Base-by-base conservation (phyloP, 306 rosid species). In the Pyrus communis region DNA sequence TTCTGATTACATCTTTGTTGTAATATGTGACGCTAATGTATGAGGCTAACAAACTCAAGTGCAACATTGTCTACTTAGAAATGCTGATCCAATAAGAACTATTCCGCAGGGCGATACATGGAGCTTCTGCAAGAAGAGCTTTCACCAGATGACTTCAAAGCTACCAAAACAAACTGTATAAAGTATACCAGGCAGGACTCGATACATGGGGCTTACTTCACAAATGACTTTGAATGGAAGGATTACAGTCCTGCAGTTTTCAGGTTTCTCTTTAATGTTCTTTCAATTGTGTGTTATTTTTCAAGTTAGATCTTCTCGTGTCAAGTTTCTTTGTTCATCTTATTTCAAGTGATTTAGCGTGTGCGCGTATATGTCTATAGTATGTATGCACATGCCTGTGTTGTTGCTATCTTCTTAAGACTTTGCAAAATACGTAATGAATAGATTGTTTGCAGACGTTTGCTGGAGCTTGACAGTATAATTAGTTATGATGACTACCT, bases 161-260 rank as follows among this genome's bases (percentile, higher is more conserved):
- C 75, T 42, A 46, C 65, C 18, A 80, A 68, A 74, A 77, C 51
- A 38, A 71, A 68, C 70, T 72, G 54, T 69, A 75, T 82, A 63
- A 76, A 35, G 57, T 74, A 22, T 55, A 67, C 81, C 49, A 79
- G 55, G 68, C 35, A 66, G 60, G 69, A 49, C 28, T 28, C 12
- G 30, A 21, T 54, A 9, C 77, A 62, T 25, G n/a, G 59, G 71
- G 60, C 78, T 67, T 71, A 75, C 58, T 59, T 64, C 66, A 15
- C 62, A 10, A 46, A 70, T 52, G 86, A 77, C 55, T 84, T 76
- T 40, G 82, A 84, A 73, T 81, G 84, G 87, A 86, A 84, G 64
- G 82, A 84, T 60, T 84, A 81, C 23, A 67, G 87, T 69, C 87
- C 86, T 21, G 73, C 82, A 52, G 88, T 84, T 62, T 87, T 84